Conservation (phyloP, 2,329 filamentous ascomycete genomes). For the Clathrospora elynae region DNA sequence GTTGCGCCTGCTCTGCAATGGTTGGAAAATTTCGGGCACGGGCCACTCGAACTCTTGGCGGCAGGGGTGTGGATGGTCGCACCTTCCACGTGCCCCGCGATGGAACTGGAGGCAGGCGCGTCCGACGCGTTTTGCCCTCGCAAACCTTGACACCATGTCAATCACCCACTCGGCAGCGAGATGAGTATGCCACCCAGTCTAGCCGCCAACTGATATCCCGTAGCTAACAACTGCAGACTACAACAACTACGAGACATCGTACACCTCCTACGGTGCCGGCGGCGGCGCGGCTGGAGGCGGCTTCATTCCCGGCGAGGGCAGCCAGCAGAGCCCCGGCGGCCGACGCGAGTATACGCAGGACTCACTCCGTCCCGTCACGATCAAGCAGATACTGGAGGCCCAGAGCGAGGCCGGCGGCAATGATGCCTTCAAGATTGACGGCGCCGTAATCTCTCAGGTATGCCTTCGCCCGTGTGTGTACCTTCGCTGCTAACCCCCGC, state of each 20-base stretch:
- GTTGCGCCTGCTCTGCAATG: constrained; percentile 5
- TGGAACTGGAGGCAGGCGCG: constrained; percentile 30
- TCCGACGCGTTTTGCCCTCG: constrained; percentile 39
- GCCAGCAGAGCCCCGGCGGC: constrained; percentile 51
- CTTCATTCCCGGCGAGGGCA: constrained; percentile 62
- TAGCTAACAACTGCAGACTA: constrained; percentile 34
- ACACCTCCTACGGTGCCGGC: constrained; percentile 62
- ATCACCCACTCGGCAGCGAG: constrained; percentile 12
- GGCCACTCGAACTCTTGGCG: constrained; percentile 36
- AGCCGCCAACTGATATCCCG: too few relatives aligned
- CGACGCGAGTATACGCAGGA: constrained; percentile 70
- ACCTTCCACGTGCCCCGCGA: constrained; percentile 29
- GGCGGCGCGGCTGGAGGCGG: constrained; percentile 63
- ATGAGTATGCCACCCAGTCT: constrained; percentile 26
- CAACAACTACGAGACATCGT: constrained; percentile 53
- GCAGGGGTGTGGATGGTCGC: constrained; percentile 12
- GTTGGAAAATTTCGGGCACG: constrained; percentile 32
- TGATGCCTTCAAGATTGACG: constrained; percentile 80
- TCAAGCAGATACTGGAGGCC: constrained; percentile 90
- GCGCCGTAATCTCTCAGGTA: constrained; percentile 67
- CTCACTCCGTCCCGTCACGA: constrained; percentile 88
- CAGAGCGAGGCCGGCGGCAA: constrained; percentile 61
- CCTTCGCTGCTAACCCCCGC: constrained; percentile 13
- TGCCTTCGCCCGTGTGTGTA: background rate
- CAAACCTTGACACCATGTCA: constrained; percentile 13